phyloP scores from a whole-genome alignment of 139 green algal species.

The Ettlia oleoabundans region DNA sequence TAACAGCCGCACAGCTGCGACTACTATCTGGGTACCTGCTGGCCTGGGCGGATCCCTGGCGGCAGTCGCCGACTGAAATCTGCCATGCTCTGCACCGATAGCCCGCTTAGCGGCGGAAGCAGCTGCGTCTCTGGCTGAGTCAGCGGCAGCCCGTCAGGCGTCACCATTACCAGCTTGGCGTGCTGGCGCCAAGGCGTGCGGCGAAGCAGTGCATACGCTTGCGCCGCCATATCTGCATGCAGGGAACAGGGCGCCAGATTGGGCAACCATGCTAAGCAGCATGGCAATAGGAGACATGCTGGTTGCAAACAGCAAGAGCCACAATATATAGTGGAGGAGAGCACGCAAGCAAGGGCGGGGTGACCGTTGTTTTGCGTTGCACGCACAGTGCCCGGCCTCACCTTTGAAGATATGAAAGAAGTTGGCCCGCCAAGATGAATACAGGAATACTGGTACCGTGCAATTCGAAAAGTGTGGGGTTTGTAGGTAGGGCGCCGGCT shows the following conservation, averaged over 20 bases:
- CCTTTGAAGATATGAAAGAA: conserved; percentile 34
- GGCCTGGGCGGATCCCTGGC: not conserved
- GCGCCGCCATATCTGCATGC: conserved; percentile 11
- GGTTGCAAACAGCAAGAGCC: too few species aligned
- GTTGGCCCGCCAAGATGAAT: conserved; percentile 14
- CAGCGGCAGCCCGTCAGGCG: conserved; percentile 2
- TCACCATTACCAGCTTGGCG: conserved; percentile 27
- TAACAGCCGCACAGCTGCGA: too few species aligned
- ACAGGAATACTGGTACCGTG: conserved; percentile 14
- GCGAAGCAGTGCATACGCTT: conserved; percentile 13
- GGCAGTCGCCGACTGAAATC: conserved; percentile 8
- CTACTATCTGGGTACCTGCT: too few species aligned
- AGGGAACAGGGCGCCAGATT: not conserved
- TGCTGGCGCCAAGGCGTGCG: conserved; percentile 22
- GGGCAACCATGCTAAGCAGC: too few species aligned
- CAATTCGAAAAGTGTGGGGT: not conserved
- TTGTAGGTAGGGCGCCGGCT: conserved; percentile 8
- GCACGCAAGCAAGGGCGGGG: too few species aligned
- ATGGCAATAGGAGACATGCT: too few species aligned
- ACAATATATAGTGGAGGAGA: too few species aligned
- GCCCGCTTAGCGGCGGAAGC: conserved; percentile 17
- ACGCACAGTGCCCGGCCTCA: too few species aligned
- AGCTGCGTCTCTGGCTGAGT: conserved; percentile 22
- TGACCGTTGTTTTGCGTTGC: too few species aligned
- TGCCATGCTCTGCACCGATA: conserved; percentile 16